phyloP scores from a whole-genome alignment of 2,329 filamentous ascomycete genomes.

The Fusarium succisae region DNA sequence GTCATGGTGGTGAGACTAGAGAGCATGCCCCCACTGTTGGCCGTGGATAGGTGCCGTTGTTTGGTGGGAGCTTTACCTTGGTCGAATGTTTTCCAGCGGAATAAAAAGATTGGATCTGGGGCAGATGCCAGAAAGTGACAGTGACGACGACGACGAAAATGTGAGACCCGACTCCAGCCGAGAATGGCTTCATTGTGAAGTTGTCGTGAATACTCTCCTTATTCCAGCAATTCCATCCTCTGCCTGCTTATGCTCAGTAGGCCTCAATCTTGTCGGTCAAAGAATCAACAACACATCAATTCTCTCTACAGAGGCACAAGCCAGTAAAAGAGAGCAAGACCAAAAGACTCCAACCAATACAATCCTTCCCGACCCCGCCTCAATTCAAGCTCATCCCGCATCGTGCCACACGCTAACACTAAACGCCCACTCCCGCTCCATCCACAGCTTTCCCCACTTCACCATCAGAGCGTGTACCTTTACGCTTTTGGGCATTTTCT shows the following conservation, averaged over 20 bases:
- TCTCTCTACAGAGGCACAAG: neutral
- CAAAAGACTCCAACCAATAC: slow-evolving; percentile 10
- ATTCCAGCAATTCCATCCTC: neutral
- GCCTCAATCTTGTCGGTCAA: neutral
- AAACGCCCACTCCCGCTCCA: slow-evolving; percentile 10
- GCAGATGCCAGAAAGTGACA: neutral
- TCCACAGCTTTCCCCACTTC: slow-evolving; percentile 11
- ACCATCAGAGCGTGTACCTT: neutral
- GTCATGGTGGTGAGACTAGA: slow-evolving; percentile 40
- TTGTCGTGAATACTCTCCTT: neutral
- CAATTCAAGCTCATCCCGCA: slow-evolving; percentile 31
- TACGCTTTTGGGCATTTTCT: slow-evolving; percentile 3
- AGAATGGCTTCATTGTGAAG: slow-evolving; percentile 17
- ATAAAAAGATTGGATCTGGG: slow-evolving; percentile 15
- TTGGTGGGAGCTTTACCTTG: slow-evolving; percentile 18
- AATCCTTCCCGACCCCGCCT: slow-evolving; percentile 30
- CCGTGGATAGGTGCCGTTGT: slow-evolving; percentile 10
- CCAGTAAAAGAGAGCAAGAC: neutral
- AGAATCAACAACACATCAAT: slow-evolving; percentile 3
- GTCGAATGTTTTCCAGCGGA: slow-evolving; percentile 30
- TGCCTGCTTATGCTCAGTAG: neutral
- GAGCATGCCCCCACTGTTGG: slow-evolving; percentile 22
- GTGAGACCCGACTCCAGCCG: slow-evolving; percentile 30
- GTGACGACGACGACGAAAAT: neutral
- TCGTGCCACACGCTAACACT: slow-evolving; percentile 18